These are phyloP conservation scores for Melampsora occidentalis DNA, from an alignment of 1,284 basidiomycete species.

Conservation along the genomic window DNA sequence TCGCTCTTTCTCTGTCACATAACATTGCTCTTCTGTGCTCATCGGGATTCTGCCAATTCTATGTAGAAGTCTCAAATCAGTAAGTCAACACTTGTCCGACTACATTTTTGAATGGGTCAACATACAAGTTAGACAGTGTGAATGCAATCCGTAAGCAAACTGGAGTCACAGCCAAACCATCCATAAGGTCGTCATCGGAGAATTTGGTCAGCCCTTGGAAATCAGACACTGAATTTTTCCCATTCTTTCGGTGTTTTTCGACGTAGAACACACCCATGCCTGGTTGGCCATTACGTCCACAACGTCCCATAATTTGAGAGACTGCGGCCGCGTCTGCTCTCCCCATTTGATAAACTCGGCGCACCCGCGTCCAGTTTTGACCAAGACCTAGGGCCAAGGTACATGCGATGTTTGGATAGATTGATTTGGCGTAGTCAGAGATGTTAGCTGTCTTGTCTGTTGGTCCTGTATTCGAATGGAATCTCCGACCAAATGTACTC, in stretches of 20 bases:
- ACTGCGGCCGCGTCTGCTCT: background rate
- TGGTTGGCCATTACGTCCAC: background rate
- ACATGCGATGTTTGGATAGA: background rate
- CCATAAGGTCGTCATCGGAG: constrained; percentile 3
- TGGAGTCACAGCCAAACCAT: constrained; percentile 3
- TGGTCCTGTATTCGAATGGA: constrained; percentile 5
- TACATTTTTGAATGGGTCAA: background rate
- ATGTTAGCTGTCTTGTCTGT: background rate
- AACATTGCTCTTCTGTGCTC: no score
- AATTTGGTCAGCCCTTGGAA: constrained; percentile 6
- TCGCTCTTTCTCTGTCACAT: no score
- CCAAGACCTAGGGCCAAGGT: constrained; percentile 8
- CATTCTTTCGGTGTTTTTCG: background rate
- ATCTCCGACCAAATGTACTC: background rate
- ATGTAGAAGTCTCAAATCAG: no score
- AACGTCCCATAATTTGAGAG: no score
- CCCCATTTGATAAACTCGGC: constrained; percentile 1
- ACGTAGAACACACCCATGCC: constrained; percentile 11
- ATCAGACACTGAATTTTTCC: background rate
- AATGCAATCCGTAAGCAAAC: constrained; percentile 15
- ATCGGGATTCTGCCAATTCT: no score
- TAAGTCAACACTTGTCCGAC: no score
- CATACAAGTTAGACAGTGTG: background rate
- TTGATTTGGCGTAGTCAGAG: background rate
- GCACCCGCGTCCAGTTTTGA: constrained; percentile 5